Evolutionary conservation across 495 filamentous ascomycete species (phyloP).

Genomic region (Cladorrhinum samala): DNA sequence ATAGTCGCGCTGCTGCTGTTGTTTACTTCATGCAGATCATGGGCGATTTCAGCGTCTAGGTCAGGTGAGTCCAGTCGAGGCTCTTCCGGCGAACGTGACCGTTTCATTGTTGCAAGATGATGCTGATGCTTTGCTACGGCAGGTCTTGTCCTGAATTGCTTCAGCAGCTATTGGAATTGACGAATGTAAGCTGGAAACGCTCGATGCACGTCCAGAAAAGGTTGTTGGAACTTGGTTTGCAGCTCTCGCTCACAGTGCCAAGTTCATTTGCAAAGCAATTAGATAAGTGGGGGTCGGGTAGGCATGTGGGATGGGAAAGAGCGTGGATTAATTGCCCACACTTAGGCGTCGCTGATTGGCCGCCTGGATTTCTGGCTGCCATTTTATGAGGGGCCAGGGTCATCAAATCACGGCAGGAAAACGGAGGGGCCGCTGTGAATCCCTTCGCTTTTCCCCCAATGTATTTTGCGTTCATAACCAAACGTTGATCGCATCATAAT

Average conservation of each 20-base stretch:
- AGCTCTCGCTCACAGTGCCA: too few relatives aligned
- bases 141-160: too few relatives aligned
- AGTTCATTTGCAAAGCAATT: too few relatives aligned
- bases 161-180: too few relatives aligned
- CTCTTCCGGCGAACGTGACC: slow-evolving; percentile 48
- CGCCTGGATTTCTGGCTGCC: background rate
- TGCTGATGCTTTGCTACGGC: background rate
- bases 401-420: slow-evolving; percentile 3
- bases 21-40: slow-evolving; percentile 2
- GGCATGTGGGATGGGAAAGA: background rate
- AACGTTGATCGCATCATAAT: slow-evolving; percentile 6
- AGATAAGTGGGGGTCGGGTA: background rate
- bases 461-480: slow-evolving; percentile 5
- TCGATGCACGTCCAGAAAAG: too few relatives aligned
- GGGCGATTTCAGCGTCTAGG: too few relatives aligned
- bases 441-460: slow-evolving; percentile 12
- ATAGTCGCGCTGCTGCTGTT: slow-evolving; percentile 6
- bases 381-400: background rate
- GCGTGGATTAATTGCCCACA: too few relatives aligned
- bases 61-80: slow-evolving; percentile 10
- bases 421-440: slow-evolving; percentile 9
- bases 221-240: too few relatives aligned
- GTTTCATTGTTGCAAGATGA: slow-evolving; percentile 37
- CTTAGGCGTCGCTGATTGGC: background rate
- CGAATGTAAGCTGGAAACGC: too few relatives aligned